A percentile compares a stretch with the other conserved stretches of the same genome.
phyloP scores from a whole-genome alignment of 1,284 basidiomycete genomes.

The Psilocybe mexicana region DNA sequence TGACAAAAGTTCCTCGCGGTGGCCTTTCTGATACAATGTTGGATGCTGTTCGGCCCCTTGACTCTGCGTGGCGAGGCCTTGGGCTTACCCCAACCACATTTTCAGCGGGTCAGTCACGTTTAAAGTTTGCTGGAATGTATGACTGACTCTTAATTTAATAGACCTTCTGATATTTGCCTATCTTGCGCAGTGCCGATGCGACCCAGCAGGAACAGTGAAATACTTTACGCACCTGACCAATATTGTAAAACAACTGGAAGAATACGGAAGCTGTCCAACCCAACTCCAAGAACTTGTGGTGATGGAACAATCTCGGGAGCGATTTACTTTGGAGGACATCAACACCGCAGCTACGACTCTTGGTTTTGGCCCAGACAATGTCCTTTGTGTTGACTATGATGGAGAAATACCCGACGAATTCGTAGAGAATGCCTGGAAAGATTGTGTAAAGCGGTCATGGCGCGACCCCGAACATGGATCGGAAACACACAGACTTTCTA shows the following conservation, averaged over 20 bases:
- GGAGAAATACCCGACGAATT: slow-evolving; percentile 69
- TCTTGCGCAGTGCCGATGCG: slow-evolving; percentile 75
- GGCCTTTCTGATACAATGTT: slow-evolving; percentile 42
- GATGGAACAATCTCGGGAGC: slow-evolving; percentile 60
- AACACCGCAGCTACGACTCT: slow-evolving; percentile 46
- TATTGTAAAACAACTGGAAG: slow-evolving; percentile 50
- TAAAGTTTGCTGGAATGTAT: neutral
- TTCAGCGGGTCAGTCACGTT: slow-evolving; percentile 50
- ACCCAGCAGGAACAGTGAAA: slow-evolving; percentile 57
- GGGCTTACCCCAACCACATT: slow-evolving; percentile 68
- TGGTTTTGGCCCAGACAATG: slow-evolving; percentile 65
- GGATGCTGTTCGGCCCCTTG: slow-evolving; percentile 37
- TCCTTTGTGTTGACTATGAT: slow-evolving; percentile 63
- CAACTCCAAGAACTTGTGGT: slow-evolving; percentile 57
- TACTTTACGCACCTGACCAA: slow-evolving; percentile 62
- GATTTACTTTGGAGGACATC: slow-evolving; percentile 61
- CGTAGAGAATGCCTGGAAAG: slow-evolving; percentile 66
- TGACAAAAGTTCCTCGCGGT: slow-evolving; percentile 50
- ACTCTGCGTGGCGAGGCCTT: slow-evolving; percentile 45
- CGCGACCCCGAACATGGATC: slow-evolving; percentile 46
- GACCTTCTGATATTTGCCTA: slow-evolving; percentile 76
- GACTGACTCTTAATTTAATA: slow-evolving; percentile 28
- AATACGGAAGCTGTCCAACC: slow-evolving; percentile 41
- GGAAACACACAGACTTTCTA: slow-evolving; percentile 48
- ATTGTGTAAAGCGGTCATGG: slow-evolving; percentile 64